These are phyloP conservation scores for Candida silvatica DNA, from an alignment of 805 yeast genomes.

Conservation along the genomic window DNA sequence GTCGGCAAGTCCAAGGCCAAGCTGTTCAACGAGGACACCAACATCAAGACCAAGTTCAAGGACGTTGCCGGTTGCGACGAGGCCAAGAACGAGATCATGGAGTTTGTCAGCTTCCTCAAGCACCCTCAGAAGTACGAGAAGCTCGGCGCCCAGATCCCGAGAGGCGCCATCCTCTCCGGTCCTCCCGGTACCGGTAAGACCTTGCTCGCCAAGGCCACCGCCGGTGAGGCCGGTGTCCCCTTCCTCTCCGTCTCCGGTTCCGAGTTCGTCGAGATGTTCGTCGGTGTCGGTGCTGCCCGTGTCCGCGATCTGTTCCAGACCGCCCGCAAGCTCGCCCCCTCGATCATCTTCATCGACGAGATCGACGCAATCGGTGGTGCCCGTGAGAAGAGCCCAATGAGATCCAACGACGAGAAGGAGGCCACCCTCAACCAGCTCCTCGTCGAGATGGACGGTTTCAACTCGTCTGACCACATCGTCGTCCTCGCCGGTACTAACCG, in stretches of 20 bases:
- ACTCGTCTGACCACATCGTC: conserved; percentile 83
- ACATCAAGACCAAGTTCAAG: conserved; percentile 77
- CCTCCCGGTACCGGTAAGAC: conserved; percentile 99
- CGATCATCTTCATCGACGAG: conserved; percentile 95
- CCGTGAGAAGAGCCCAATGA: conserved; percentile 52
- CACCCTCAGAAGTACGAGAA: conserved; percentile 85
- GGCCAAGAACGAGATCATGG: conserved; percentile 97
- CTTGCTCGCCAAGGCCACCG: conserved; percentile 93
- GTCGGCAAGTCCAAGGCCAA: conserved; percentile 91
- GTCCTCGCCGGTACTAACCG: conserved; percentile 97
- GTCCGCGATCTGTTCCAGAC: conserved; percentile 91
- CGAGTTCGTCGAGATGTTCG: conserved; percentile 97
- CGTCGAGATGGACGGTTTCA: conserved; percentile 99
- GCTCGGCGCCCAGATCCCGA: conserved; percentile 94
- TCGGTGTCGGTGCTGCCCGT: conserved; percentile 97
- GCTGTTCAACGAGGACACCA: conserved; percentile 84
- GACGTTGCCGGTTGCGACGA: conserved; percentile 98
- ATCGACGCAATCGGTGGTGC: conserved; percentile 99
- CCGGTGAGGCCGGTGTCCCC: conserved; percentile 99
- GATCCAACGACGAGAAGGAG: conserved; percentile 95
- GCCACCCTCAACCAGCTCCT: conserved; percentile 90
- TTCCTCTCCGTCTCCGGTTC: conserved; percentile 95
- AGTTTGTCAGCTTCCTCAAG: conserved; percentile 88
- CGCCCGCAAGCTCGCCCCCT: conserved; percentile 91
- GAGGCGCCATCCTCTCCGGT: conserved; percentile 96